Evolutionary conservation across 805 yeast genomes (phyloP).

Genomic region (Kluyveromyces wickerhamii): DNA sequence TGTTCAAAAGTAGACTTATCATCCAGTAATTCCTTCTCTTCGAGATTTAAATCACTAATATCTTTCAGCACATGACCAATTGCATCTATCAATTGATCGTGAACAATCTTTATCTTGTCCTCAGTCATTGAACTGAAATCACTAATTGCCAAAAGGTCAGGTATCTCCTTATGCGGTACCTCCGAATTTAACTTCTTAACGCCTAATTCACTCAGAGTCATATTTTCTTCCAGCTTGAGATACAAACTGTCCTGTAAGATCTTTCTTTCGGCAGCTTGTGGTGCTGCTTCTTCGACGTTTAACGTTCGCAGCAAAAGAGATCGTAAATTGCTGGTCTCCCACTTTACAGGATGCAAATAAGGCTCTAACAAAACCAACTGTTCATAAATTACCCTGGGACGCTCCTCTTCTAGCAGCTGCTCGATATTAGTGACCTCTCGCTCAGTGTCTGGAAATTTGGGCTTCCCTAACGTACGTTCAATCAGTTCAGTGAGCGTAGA

Average conservation of each 20-base stretch:
- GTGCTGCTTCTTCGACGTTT: slow-evolving; percentile 16
- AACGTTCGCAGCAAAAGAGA: slow-evolving; percentile 21
- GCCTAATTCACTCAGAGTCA: neutral
- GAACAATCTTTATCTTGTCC: slow-evolving; percentile 14
- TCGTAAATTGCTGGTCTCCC: slow-evolving; percentile 23
- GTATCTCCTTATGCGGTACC: neutral
- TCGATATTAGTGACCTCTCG: slow-evolving; percentile 6
- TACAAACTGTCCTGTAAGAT: slow-evolving; percentile 3
- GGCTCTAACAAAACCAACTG: slow-evolving; percentile 21
- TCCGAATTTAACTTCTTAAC: neutral
- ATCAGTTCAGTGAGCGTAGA: too few relatives aligned
- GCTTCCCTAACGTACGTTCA: neutral
- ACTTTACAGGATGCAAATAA: slow-evolving; percentile 18
- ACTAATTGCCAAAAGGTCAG: slow-evolving; percentile 8
- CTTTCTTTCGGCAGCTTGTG: neutral
- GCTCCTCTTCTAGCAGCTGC: slow-evolving; percentile 18
- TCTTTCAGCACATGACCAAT: slow-evolving; percentile 22
- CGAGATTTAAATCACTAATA: slow-evolving; percentile 31
- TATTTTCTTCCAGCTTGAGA: slow-evolving; percentile 1
- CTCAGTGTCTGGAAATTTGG: neutral
- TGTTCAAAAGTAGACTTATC: slow-evolving; percentile 76
- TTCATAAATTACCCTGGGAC: slow-evolving; percentile 26
- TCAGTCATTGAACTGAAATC: slow-evolving; percentile 8
- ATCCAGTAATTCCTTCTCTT: slow-evolving; percentile 40
- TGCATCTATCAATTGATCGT: slow-evolving; percentile 22